Percentiles rank a stretch among this genome's conserved stretches.
Evolutionary conservation across 2,329 filamentous ascomycete species (phyloP).

Genomic region (Macrophomina tecta): DNA sequence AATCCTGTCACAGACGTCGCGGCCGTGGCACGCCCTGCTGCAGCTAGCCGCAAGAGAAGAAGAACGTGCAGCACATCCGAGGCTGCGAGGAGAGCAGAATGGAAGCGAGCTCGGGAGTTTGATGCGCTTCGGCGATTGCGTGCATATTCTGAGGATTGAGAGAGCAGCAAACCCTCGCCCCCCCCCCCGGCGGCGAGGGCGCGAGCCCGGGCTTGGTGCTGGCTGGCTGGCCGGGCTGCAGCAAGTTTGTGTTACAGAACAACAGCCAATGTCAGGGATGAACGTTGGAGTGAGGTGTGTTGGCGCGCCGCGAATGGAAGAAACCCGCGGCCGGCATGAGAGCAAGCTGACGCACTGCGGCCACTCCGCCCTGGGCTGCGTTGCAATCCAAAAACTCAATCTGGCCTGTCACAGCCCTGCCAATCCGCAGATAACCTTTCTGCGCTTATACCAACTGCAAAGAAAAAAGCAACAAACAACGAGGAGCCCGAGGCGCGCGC

Average conservation of each 20-base stretch:
- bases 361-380: constrained; percentile 4
- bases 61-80: constrained; percentile 6
- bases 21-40: constrained; percentile 97
- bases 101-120: neutral
- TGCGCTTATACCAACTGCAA: neutral
- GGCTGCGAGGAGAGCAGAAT: neutral
- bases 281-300: constrained; percentile 18
- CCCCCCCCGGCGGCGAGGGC: neutral
- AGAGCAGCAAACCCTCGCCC: neutral
- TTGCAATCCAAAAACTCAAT: constrained; percentile 6
- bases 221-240: constrained; percentile 19
- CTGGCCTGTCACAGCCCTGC: neutral
- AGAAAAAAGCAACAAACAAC: neutral
- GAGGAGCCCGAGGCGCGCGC: constrained; percentile 7
- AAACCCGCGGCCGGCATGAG: neutral
- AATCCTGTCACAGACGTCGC: constrained; percentile 52
- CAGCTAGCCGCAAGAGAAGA: constrained; percentile 78
- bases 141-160: constrained; percentile 6
- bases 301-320: constrained; percentile 25
- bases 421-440: neutral
- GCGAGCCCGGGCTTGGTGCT: neutral
- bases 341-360: constrained; percentile 13
- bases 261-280: constrained; percentile 26
- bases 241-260: constrained; percentile 19
- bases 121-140: constrained; percentile 3